These are phyloP conservation scores for Recurvomyces mirabilis DNA, from an alignment of 495 filamentous ascomycete genomes.

Conservation along the genomic window DNA sequence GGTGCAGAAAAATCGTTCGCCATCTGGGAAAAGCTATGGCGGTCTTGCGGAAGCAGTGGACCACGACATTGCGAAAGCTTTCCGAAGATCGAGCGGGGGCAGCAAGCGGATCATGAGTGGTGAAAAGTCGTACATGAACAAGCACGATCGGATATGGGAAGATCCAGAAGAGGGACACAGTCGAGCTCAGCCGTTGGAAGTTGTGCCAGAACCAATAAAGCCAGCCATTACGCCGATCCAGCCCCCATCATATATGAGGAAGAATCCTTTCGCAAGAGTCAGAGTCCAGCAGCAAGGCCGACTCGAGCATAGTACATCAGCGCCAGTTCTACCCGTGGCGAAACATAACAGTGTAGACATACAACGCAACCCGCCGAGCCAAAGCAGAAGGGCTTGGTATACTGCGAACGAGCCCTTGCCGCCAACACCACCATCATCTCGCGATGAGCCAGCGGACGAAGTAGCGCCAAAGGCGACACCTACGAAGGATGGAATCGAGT, in stretches of 20 bases:
- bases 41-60: slow-evolving; percentile 22
- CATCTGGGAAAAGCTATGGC: slow-evolving; percentile 19
- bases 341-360: slow-evolving; percentile 59
- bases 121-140: slow-evolving; percentile 41
- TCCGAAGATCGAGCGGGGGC: slow-evolving; percentile 19
- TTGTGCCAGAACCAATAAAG: slow-evolving; percentile 11
- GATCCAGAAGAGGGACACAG: slow-evolving; percentile 47
- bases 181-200: slow-evolving; percentile 19
- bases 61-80: slow-evolving; percentile 17
- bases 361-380: slow-evolving; percentile 63
- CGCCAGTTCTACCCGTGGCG: slow-evolving; percentile 33
- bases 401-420: slow-evolving; percentile 47
- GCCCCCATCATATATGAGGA: slow-evolving; percentile 18
- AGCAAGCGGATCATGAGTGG: slow-evolving; percentile 46
- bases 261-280: slow-evolving; percentile 34
- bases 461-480: slow-evolving; percentile 12
- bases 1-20: slow-evolving; percentile 5
- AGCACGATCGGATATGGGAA: slow-evolving; percentile 80
- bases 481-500: slow-evolving; percentile 63
- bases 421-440: slow-evolving; percentile 20
- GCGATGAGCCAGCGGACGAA: slow-evolving; percentile 19
- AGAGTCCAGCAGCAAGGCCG: slow-evolving; percentile 26
- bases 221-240: slow-evolving; percentile 13
- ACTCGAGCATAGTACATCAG: slow-evolving; percentile 25
- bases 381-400: slow-evolving; percentile 64